Evolutionary conservation across 768 basidiomycete genomes (phyloP).

Genomic region (Phanerochaete carnosa): DNA sequence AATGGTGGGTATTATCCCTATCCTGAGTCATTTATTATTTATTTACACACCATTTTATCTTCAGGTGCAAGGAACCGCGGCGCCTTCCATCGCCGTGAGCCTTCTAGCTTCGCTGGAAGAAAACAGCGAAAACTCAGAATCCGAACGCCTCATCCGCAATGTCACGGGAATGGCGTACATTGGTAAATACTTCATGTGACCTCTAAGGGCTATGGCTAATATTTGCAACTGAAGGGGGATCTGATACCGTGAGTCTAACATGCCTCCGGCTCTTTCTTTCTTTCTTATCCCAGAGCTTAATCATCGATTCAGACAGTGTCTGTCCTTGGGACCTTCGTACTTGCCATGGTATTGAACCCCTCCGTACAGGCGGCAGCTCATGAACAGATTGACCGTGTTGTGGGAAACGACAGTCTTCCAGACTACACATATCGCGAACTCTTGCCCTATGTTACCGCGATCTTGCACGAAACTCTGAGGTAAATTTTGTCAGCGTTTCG

Average conservation of each 20-base stretch:
- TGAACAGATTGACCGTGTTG: slow-evolving; percentile 28
- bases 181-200: neutral
- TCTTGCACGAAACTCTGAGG: slow-evolving; percentile 12
- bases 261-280: too few relatives aligned
- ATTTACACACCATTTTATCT: neutral
- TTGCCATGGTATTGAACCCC: slow-evolving; percentile 12
- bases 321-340: slow-evolving; percentile 45
- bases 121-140: neutral
- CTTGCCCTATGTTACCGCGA: slow-evolving; percentile 8
- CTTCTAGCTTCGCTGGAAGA: neutral
- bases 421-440: neutral
- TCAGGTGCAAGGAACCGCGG: neutral
- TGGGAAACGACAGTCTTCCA: slow-evolving; percentile 37
- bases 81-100: neutral
- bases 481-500: slow-evolving; percentile 1
- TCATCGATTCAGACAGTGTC: slow-evolving; percentile 66
- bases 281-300: too few relatives aligned
- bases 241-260: too few relatives aligned
- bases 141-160: neutral
- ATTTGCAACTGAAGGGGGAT: too few relatives aligned
- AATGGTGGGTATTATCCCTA: neutral
- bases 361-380: slow-evolving; percentile 7
- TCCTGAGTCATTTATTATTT: neutral
- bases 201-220: too few relatives aligned
- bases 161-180: neutral